Conservation (phyloP, 2,329 filamentous ascomycete genomes). For the Verticillium zaregamsianum region DNA sequence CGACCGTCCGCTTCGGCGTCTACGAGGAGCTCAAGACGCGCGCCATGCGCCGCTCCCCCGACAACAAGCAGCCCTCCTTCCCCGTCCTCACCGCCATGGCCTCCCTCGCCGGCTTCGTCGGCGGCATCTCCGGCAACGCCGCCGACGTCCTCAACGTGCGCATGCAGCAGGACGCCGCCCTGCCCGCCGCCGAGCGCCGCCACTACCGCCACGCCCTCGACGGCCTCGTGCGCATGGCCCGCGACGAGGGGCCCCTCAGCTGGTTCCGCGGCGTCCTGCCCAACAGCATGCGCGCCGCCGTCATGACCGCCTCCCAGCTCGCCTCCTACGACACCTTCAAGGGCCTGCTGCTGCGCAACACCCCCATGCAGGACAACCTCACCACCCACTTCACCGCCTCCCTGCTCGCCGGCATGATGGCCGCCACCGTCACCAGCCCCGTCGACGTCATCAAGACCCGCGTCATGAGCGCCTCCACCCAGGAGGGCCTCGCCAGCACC, state of each 20-base stretch:
- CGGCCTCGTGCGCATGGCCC: conserved; percentile 81
- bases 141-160: conserved; percentile 96
- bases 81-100: conserved; percentile 78
- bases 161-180: conserved; percentile 89
- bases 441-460: conserved; percentile 88
- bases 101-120: conserved; percentile 77
- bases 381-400: conserved; percentile 74
- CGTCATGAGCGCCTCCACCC: conserved; percentile 66
- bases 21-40: conserved; percentile 88
- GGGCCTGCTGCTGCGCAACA: conserved; percentile 59
- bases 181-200: conserved; percentile 67
- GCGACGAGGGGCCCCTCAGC: conserved; percentile 70
- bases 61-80: conserved; percentile 57
- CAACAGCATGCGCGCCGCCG: conserved; percentile 74
- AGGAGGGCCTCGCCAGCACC: conserved; percentile 52
- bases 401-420: conserved; percentile 75
- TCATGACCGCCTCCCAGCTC: conserved; percentile 83
- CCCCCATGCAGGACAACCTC: conserved; percentile 65
- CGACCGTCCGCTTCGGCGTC: conserved; percentile 90
- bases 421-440: conserved; percentile 79
- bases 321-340: conserved; percentile 86
- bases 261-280: conserved; percentile 85
- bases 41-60: conserved; percentile 39
- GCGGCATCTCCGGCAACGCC: conserved; percentile 87
- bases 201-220: conserved; percentile 90